These are phyloP conservation scores for Penicillium sclerotigenum DNA, from an alignment of 2,329 filamentous ascomycete genomes.

Conservation along the genomic window DNA sequence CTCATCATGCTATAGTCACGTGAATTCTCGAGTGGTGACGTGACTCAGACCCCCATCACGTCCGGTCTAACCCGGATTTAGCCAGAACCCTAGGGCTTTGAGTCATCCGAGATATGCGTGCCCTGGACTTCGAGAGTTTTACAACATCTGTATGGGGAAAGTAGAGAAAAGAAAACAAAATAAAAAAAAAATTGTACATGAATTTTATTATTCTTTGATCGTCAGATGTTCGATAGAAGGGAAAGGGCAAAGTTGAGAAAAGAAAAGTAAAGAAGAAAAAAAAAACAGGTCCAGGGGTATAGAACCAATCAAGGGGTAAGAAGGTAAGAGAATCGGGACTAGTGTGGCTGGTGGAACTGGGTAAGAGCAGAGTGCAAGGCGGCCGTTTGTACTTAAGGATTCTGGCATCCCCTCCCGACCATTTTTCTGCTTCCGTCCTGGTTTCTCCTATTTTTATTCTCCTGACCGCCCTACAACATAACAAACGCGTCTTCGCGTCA, in stretches of 20 bases:
- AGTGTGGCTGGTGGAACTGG: conserved; percentile 23
- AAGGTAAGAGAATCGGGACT: conserved; percentile 13
- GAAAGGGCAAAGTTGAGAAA: background rate
- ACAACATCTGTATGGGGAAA: background rate
- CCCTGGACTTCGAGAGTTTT: background rate
- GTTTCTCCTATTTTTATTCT: conserved; percentile 17
- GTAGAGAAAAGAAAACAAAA: background rate
- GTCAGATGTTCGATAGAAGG: background rate
- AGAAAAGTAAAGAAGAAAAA: conserved; percentile 3
- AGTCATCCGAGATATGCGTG: conserved; percentile 1
- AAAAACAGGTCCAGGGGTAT: conserved; percentile 12
- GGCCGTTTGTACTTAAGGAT: conserved; percentile 28
- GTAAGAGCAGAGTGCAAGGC: conserved; percentile 13
- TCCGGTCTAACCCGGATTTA: conserved; percentile 17
- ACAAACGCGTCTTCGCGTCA: conserved; percentile 21
- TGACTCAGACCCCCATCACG: conserved; percentile 14
- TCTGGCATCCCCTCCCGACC: conserved; percentile 25
- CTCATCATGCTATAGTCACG: conserved; percentile 8
- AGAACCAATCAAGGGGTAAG: conserved; percentile 15
- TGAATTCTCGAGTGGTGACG: conserved; percentile 17
- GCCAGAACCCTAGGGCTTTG: conserved; percentile 22
- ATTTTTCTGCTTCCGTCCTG: conserved; percentile 24
- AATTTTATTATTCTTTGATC: too few relatives aligned
- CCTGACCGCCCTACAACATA: conserved; percentile 16
- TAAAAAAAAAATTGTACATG: background rate